Evolutionary conservation across 352 stramenopile species (phyloP).

Genomic region (Phytopythium ostracodes): DNA sequence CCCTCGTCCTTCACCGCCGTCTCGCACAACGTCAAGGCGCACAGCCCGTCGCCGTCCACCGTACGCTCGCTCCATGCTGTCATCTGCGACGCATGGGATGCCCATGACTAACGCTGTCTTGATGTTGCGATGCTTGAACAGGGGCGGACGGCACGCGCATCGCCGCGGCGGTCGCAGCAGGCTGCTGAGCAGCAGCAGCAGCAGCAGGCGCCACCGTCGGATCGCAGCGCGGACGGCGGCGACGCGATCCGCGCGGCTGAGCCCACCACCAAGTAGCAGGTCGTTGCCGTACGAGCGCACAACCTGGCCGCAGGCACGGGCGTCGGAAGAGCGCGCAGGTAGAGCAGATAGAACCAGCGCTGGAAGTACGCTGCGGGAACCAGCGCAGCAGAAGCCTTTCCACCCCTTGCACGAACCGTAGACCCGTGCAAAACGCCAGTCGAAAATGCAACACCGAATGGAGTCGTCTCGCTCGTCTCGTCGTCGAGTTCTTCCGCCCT

Average conservation of each 20-base stretch:
- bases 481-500: too few species aligned
- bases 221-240: not conserved
- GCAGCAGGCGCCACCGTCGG: not conserved
- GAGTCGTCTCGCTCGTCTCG: too few species aligned
- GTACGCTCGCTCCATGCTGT: too few species aligned
- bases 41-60: slow-evolving; percentile 3
- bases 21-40: slow-evolving; percentile 70
- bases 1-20: slow-evolving; percentile 67
- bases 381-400: too few species aligned
- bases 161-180: slow-evolving; percentile 1
- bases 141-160: slow-evolving; percentile 1
- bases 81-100: too few species aligned
- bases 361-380: too few species aligned
- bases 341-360: not conserved
- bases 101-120: not conserved
- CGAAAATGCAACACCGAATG: too few species aligned
- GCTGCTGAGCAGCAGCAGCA: too few species aligned
- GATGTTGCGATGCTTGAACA: not conserved
- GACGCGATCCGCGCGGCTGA: slow-evolving; percentile 6
- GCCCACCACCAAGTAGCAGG: not conserved
- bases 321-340: not conserved
- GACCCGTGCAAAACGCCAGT: too few species aligned
- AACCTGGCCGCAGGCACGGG: not conserved
- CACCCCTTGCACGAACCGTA: too few species aligned
- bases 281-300: not conserved